Percentiles rank a stretch among this genome's conserved stretches.
Conservation (phyloP, 2,329 filamentous ascomycete species). For the Harringtonia aguacate region DNA sequence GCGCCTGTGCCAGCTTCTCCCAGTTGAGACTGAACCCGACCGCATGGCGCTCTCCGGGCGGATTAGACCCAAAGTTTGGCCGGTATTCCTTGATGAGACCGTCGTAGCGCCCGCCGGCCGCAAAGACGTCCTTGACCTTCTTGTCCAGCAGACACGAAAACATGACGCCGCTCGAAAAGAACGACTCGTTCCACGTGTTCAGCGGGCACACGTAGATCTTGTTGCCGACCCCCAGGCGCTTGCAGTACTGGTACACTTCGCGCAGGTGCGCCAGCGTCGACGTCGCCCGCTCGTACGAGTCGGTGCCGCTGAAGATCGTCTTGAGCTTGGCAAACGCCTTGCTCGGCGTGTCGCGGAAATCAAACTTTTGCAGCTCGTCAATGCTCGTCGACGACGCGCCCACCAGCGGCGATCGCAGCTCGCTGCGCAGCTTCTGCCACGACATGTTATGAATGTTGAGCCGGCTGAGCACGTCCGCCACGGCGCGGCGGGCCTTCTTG, state of each 20-base stretch:
- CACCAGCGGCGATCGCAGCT: conserved; percentile 70
- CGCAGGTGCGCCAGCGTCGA: conserved; percentile 70
- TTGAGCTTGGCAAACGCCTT: conserved; percentile 50
- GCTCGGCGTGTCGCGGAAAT: conserved; percentile 60
- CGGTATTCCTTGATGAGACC: conserved; percentile 75
- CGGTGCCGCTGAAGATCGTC: conserved; percentile 48
- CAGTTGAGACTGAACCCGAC: conserved; percentile 89
- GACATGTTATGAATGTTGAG: conserved; percentile 72
- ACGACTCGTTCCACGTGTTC: conserved; percentile 81
- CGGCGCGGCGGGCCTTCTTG: conserved; percentile 51
- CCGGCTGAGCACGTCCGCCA: conserved; percentile 77
- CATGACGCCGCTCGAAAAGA: conserved; percentile 75
- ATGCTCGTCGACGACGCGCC: conserved; percentile 82
- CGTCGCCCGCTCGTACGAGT: conserved; percentile 63
- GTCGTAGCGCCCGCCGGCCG: conserved; percentile 90
- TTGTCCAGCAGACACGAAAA: conserved; percentile 87
- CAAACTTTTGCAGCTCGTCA: conserved; percentile 81
- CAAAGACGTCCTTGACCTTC: conserved; percentile 76
- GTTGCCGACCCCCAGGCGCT: conserved; percentile 60
- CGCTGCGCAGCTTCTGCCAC: conserved; percentile 73
- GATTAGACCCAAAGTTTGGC: conserved; percentile 49
- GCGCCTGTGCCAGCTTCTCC: conserved; percentile 65
- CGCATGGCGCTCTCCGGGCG: conserved; percentile 60
- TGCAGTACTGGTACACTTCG: conserved; percentile 65
- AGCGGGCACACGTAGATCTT: conserved; percentile 81